Conservation (phyloP, 768 basidiomycete species). For the Coprinopsis strossmayeri region DNA sequence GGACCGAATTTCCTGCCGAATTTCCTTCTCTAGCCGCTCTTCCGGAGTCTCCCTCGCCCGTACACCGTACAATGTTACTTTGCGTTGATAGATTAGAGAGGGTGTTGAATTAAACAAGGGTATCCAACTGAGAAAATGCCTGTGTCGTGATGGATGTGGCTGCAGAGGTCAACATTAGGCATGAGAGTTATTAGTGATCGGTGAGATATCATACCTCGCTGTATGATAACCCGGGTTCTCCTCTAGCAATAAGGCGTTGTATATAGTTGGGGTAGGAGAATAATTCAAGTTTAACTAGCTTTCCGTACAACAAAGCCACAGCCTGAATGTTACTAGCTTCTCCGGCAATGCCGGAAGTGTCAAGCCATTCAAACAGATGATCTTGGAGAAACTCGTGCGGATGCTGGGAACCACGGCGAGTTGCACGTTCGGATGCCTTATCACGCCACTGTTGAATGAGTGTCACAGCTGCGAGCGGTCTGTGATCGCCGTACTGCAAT, state of each 20-base stretch:
- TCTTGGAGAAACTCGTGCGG: slow-evolving; percentile 67
- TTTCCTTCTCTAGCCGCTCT: slow-evolving; percentile 61
- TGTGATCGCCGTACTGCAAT: slow-evolving; percentile 77
- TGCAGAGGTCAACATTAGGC: slow-evolving; percentile 17
- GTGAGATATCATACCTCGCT: slow-evolving; percentile 37
- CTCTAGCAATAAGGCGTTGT: slow-evolving; percentile 75
- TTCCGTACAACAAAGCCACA: slow-evolving; percentile 65
- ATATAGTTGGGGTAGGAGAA: slow-evolving; percentile 75
- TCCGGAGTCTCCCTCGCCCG: slow-evolving; percentile 66
- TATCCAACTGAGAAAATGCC: slow-evolving; percentile 64
- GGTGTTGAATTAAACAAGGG: slow-evolving; percentile 56
- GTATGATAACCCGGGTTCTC: slow-evolving; percentile 54
- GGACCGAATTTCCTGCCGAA: slow-evolving; percentile 61
- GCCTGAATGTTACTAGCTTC: slow-evolving; percentile 48
- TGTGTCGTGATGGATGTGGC: slow-evolving; percentile 54
- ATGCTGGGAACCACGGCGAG: slow-evolving; percentile 51
- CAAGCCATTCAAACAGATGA: slow-evolving; percentile 76
- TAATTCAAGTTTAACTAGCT: slow-evolving; percentile 60
- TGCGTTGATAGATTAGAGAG: slow-evolving; percentile 62
- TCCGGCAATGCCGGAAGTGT: slow-evolving; percentile 54
- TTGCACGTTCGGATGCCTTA: slow-evolving; percentile 54
- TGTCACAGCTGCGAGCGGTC: slow-evolving; percentile 68
- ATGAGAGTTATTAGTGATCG: background rate
- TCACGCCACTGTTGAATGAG: slow-evolving; percentile 60
- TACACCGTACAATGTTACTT: slow-evolving; percentile 61